Conservation (phyloP, 805 yeast species). For the Candida quercuum region DNA sequence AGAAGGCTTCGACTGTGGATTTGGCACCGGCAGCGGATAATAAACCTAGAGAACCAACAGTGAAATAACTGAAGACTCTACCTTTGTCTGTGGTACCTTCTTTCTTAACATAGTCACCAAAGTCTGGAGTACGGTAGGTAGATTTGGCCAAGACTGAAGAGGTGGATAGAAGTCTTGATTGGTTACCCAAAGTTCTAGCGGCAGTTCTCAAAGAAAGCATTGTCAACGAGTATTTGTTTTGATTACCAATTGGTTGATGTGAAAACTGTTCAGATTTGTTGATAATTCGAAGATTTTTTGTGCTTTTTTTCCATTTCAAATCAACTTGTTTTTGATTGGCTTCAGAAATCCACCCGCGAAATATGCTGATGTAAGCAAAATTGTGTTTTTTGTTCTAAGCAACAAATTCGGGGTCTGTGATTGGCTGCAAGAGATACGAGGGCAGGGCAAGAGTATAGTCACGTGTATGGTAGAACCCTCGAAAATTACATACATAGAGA, state of each 20-base stretch:
- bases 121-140: slow-evolving; percentile 89
- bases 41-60: slow-evolving; percentile 94
- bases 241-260: background rate
- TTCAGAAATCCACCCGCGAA: slow-evolving; percentile 1
- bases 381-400: background rate
- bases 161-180: slow-evolving; percentile 25
- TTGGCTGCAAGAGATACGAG: background rate
- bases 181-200: slow-evolving; percentile 23
- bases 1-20: slow-evolving; percentile 90
- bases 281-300: background rate
- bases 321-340: slow-evolving; percentile 23
- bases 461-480: too few relatives aligned
- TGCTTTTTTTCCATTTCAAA: slow-evolving; percentile 18
- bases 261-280: too few relatives aligned
- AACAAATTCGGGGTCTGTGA: background rate
- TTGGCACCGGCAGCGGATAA: slow-evolving; percentile 92
- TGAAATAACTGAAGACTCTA: slow-evolving; percentile 90
- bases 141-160: slow-evolving; percentile 53
- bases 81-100: slow-evolving; percentile 65
- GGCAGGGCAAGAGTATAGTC: too few relatives aligned
- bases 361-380: background rate
- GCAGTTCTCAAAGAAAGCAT: slow-evolving; percentile 27
- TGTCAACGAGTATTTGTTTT: slow-evolving; percentile 3
- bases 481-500: too few relatives aligned
- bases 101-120: slow-evolving; percentile 70